Evolutionary conservation across 148 eudicot species (phyloP), one percentile per base, ranked within the genome.

Genomic region (Cornus kousa): DNA sequence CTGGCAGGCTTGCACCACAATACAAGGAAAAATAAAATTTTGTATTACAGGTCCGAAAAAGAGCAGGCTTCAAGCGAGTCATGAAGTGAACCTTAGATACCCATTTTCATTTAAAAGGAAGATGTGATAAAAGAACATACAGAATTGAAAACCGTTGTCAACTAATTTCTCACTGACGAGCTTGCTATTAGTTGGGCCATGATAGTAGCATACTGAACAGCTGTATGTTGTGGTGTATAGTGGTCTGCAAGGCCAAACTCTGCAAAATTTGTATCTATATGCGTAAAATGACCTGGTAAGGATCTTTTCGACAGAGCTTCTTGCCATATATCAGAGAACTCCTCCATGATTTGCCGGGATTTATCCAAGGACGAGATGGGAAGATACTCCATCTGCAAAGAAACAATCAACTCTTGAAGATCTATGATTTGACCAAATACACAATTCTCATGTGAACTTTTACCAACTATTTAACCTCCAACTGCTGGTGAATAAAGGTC

Each of bases 341-440:
- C 98, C 17, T 83, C 94, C 86, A 96, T 88, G 57, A 96, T 80
- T 82, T 85, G 89, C 80, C 87, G 91, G 5, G 92, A 88, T 79
- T 86, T 92, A 2, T 90, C 97, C 82, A 92, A 69, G 24, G 99
- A 93, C n/a, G 97, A 90, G 62, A 93, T 82, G 3, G 98, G 97
- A 78, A 89, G 88, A 80, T 91, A 96, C 80, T 93, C 99, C 80
- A 96, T 90, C 99, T 95, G 97, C 84, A 83, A 79, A 53, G 14
- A 23, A 43, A 46, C 13, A 72, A 73, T 9, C n/a, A 23, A 62
- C 64, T 37, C 5, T 4, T 79, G 33, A 62, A 66, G 39, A 62
- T 4, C 6, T 62, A 62, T n/a, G 7, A 5, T 62, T 43, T 17
- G 23, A 62, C 23, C 66, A 20, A 62, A 62, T 17, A 62, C 66